A percentile compares a stretch with the other conserved stretches of the same genome.
Evolutionary conservation across 2,329 filamentous ascomycete genomes (phyloP).

Genomic region (Penicillium sp.): DNA sequence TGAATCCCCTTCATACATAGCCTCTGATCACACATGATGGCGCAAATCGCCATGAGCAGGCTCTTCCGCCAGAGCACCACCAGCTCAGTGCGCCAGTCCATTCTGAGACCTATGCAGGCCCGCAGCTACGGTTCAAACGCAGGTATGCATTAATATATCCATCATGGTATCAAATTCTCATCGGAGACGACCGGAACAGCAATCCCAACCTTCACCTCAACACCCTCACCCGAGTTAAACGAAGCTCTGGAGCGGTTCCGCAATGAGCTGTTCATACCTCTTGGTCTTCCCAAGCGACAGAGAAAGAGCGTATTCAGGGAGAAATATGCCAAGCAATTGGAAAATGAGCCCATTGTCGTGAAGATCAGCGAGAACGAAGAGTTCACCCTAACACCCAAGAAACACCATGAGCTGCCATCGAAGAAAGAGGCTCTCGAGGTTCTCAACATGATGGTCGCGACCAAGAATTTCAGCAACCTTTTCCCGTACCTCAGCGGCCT

Average conservation of each 20-base stretch:
- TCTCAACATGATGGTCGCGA: constrained; percentile 37
- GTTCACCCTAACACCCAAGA: constrained; percentile 40
- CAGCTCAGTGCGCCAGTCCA: constrained; percentile 32
- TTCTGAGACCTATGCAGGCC: constrained; percentile 32
- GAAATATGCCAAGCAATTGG: constrained; percentile 35
- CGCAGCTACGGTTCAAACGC: constrained; percentile 32
- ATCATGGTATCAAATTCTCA: background rate
- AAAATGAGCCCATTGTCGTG: constrained; percentile 42
- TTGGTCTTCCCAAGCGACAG: constrained; percentile 37
- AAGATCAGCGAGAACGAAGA: constrained; percentile 40
- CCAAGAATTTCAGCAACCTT: constrained; percentile 43
- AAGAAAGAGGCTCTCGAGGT: constrained; percentile 32
- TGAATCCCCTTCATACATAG: background rate
- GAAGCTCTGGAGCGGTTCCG: constrained; percentile 42
- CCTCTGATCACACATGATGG: constrained; percentile 31
- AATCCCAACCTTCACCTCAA: constrained; percentile 41
- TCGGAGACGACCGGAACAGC: constrained; percentile 19
- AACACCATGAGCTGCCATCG: constrained; percentile 32
- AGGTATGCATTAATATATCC: constrained; percentile 21
- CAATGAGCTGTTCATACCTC: constrained; percentile 46
- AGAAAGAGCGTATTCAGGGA: constrained; percentile 41
- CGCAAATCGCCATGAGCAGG: constrained; percentile 38
- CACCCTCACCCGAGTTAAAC: constrained; percentile 42
- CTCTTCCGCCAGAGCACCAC: constrained; percentile 37
- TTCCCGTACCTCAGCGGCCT: constrained; percentile 42